Percentiles rank a stretch among this genome's conserved stretches.
These are phyloP conservation scores for Talaromyces sp. DNA, from an alignment of 2,329 filamentous ascomycete species.

Conservation along the genomic window DNA sequence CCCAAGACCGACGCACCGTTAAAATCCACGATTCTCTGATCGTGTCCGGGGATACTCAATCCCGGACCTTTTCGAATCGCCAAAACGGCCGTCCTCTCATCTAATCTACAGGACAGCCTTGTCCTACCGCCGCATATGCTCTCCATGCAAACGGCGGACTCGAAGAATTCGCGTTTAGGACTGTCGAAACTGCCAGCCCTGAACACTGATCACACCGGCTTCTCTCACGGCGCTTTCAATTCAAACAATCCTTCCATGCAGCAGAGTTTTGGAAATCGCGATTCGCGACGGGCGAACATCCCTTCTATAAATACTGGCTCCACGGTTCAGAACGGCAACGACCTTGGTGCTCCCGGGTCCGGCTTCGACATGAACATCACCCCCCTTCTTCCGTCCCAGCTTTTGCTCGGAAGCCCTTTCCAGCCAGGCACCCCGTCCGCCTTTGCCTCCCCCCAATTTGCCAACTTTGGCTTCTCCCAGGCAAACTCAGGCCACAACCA, in stretches of 20 bases:
- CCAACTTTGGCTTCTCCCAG: conserved; percentile 74
- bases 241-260: conserved; percentile 68
- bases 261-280: conserved; percentile 78
- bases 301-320: conserved; percentile 86
- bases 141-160: conserved; percentile 82
- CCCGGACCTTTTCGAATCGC: conserved; percentile 32
- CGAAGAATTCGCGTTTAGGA: conserved; percentile 58
- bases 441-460: conserved; percentile 88
- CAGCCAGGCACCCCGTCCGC: conserved; percentile 88
- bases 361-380: conserved; percentile 98
- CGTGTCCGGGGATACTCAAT: conserved; percentile 20
- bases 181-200: conserved; percentile 75
- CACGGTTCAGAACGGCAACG: conserved; percentile 55
- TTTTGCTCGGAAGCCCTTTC: conserved; percentile 92
- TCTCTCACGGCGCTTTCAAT: conserved; percentile 87
- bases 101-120: conserved; percentile 73
- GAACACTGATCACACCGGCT: conserved; percentile 69
- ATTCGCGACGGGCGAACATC: conserved; percentile 76
- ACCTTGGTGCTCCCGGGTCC: conserved; percentile 81
- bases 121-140: conserved; percentile 75
- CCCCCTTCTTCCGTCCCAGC: conserved; percentile 85
- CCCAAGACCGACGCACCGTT: conserved; percentile 4
- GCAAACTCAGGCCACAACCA: conserved; percentile 53
- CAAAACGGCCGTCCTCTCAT: conserved; percentile 80
- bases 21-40: neutral